phyloP scores from a whole-genome alignment of 768 basidiomycete species.

The Imleria badia region DNA sequence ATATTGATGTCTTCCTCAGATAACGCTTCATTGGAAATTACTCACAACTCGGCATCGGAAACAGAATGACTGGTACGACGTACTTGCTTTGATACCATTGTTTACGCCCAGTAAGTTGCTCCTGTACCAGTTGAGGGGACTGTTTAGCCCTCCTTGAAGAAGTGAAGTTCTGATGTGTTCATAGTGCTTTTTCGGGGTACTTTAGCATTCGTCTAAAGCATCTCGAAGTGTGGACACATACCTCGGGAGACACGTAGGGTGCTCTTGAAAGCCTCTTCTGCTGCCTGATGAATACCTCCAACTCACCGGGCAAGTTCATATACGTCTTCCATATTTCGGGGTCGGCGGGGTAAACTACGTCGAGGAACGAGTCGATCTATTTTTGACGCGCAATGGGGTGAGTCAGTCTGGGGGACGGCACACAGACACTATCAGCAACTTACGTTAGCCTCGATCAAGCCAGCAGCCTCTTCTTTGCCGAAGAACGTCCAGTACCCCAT shows the following conservation, averaged over 20 bases:
- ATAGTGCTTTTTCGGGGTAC: conserved; percentile 22
- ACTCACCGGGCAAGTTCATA: conserved; percentile 35
- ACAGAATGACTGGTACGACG: background rate
- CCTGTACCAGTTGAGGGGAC: conserved; percentile 40
- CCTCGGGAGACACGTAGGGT: conserved; percentile 36
- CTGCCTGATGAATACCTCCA: conserved; percentile 32
- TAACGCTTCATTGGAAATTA: conserved; percentile 13
- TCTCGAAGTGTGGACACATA: conserved; percentile 6
- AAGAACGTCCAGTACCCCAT: conserved; percentile 46
- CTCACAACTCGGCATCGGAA: background rate
- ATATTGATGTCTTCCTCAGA: conserved; percentile 28
- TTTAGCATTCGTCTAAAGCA: background rate
- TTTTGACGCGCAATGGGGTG: background rate
- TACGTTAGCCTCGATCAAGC: conserved; percentile 36
- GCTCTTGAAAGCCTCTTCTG: conserved; percentile 20
- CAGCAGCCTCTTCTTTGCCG: conserved; percentile 29
- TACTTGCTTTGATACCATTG: conserved; percentile 29
- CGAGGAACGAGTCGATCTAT: conserved; percentile 42
- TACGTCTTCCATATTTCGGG: conserved; percentile 36
- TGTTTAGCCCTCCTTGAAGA: conserved; percentile 31
- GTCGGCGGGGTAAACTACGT: conserved; percentile 35
- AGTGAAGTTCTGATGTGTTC: conserved; percentile 30
- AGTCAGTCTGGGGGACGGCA: background rate
- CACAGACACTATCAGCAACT: background rate
- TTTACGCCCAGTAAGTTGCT: conserved; percentile 29